Evolutionary conservation across 176 grass and related monocot genomes (phyloP), one percentile per base, ranked within the genome.

Genomic region (Rhipidocladum racemiflorum): DNA sequence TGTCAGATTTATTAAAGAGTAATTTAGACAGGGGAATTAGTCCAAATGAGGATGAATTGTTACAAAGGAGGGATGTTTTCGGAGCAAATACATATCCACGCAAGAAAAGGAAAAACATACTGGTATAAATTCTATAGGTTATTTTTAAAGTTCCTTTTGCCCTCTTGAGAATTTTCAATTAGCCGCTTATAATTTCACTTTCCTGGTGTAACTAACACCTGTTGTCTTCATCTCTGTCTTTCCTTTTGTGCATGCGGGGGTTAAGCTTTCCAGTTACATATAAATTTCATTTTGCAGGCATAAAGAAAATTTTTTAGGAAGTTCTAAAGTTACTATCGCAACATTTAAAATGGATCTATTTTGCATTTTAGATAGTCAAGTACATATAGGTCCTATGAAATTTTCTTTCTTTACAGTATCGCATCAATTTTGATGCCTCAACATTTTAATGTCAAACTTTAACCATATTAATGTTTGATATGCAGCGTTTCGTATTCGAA

Each of bases 401-500:
- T 57, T 75, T 81, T 45, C 4, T 32, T 57, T 24, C 35, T 71
- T 1, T 87, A 23, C 60, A 35, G 5, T 15, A 23, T 39, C 9
- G 9, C 14, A 64, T 73, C 36, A 59, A 55, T 70, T 39, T 77
- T 15, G 0, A 38, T 65, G 64, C 70, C 76, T 81, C 49, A 75
- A 77, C 50, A 11, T 73, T 65, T 70, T 73, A 30, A 14, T 71
- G 50, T 81, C 29, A 76, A 84, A 83, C 13, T 64, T 66, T 75
- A 84, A 84, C 25, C 21, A 44, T 82, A 34, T 49, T 79, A 11
- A 68, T 82, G n/a, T 87, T 67, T 66, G 48, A 46, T 84, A 45
- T 91, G 62, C 91, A 95, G 96, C 86, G 84, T 55, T 99, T 95
- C 17, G 0, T 99, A 74, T 99, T 91, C 79, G 96, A 99, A 76